Percentiles rank a stretch among this genome's conserved stretches.
These are phyloP conservation scores for Fusarium sp. DNA, from an alignment of 2,329 filamentous ascomycete genomes.

Conservation along the genomic window DNA sequence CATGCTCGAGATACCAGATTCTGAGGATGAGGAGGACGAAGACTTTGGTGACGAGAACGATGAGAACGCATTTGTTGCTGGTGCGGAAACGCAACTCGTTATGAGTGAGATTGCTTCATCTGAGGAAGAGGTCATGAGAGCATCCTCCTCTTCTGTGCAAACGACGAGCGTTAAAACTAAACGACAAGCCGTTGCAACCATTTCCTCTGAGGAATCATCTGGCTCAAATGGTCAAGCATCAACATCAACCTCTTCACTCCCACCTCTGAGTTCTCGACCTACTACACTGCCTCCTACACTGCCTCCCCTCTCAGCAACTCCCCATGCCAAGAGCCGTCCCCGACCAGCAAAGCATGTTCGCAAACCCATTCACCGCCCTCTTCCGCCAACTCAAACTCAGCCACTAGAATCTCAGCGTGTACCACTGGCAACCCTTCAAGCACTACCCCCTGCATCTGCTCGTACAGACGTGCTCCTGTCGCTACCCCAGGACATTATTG, in stretches of 20 bases:
- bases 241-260: conserved; percentile 14
- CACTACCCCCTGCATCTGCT: conserved; percentile 57
- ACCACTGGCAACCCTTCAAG: conserved; percentile 56
- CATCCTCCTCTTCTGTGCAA: conserved; percentile 1
- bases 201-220: conserved; percentile 24
- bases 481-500: conserved; percentile 56
- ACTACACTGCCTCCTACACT: conserved; percentile 23
- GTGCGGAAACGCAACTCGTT: conserved; percentile 47
- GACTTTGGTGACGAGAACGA: conserved; percentile 36
- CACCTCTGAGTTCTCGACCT: conserved; percentile 19
- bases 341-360: conserved; percentile 34
- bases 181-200: background rate
- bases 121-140: conserved; percentile 28
- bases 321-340: conserved; percentile 5
- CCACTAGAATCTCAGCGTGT: conserved; percentile 58
- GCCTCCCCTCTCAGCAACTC: conserved; percentile 25
- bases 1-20: conserved; percentile 57
- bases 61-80: conserved; percentile 37
- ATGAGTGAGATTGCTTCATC: conserved; percentile 46
- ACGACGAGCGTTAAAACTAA: background rate
- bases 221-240: conserved; percentile 8
- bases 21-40: conserved; percentile 54
- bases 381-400: conserved; percentile 42
- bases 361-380: conserved; percentile 40
- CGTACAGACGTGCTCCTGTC: conserved; percentile 64